Base-by-base conservation (phyloP, 2,329 filamentous ascomycete species). In the Aspergillus tubingensis region DNA sequence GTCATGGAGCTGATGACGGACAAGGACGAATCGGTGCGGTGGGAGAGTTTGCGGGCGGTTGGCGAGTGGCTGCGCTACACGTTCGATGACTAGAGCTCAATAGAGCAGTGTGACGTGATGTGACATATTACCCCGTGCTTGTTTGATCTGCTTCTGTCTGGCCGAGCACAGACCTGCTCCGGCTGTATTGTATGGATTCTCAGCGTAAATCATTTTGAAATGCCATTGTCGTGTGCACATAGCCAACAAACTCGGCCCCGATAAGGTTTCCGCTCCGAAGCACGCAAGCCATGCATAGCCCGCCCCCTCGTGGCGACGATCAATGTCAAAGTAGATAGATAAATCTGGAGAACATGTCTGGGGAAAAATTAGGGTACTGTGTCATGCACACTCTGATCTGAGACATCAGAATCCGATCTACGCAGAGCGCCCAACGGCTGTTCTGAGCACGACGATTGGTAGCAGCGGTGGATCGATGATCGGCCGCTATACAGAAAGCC, bases 1-100 rank as follows among this genome's bases (percentile, higher is more conserved):
- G 89, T 96, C 62, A 96, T 97, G 92, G 91, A 92, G 79, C 82
- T 97, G 71, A 97, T 97, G 93, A 88, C 87, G 70, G 91, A 96
- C 72, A 84, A 87, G 60, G 92, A 96, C 70, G 92, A 96, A 80
- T 88, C 87, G 61, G 91, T 97, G 50, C 84, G 93, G 72, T 97
- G 92, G 92, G 93, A 97, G 82, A 95, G 91, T 77, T 79, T 97
- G 79, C 87, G 90, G 70, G 92, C 93, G 15, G 86, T 97, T 43
- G 88, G 89, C 19, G 89, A 90, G 74, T 91, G 89, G 88, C 76
- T 91, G 74, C 83, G 88, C 68, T 91, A 91, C 79, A 89, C 82
- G 62, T 88, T 88, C 75, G 85, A 87, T 57, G 72, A 70, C 41
- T 80, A 77, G 62, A 47, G 11, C 3, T 54, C 36, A 32, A 27